A percentile compares a stretch with the other conserved stretches of the same genome.
phyloP scores from a whole-genome alignment of 805 yeast genomes.

The Hanseniaspora lindneri region DNA sequence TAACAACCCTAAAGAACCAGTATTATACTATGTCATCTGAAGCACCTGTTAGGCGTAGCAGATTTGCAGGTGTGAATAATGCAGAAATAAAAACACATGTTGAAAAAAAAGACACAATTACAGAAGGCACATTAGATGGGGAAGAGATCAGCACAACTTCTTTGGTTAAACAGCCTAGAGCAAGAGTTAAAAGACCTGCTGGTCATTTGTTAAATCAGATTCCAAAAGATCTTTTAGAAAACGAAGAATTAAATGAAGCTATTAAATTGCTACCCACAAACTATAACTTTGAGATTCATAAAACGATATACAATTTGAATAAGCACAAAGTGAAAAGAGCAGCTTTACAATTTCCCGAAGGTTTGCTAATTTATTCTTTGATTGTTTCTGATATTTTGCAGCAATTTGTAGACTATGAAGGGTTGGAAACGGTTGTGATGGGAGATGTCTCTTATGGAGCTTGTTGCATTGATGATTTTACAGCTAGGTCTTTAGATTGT shows the following conservation, averaged over 20 bases:
- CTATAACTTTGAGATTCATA: slow-evolving; percentile 91
- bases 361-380: slow-evolving; percentile 74
- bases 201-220: slow-evolving; percentile 52
- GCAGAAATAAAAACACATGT: slow-evolving; percentile 16
- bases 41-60: slow-evolving; percentile 28
- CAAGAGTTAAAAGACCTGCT: slow-evolving; percentile 40
- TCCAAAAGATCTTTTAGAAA: slow-evolving; percentile 72
- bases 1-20: not conserved
- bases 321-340: slow-evolving; percentile 68
- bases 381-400: slow-evolving; percentile 84
- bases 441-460: slow-evolving; percentile 99
- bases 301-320: slow-evolving; percentile 84
- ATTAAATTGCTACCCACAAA: slow-evolving; percentile 72
- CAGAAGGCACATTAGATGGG: slow-evolving; percentile 21
- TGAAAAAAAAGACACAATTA: not conserved
- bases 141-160: slow-evolving; percentile 24
- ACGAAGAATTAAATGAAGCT: slow-evolving; percentile 73
- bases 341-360: slow-evolving; percentile 96
- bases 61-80: slow-evolving; percentile 51
- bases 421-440: slow-evolving; percentile 81
- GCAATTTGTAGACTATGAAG: slow-evolving; percentile 53
- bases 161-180: slow-evolving; percentile 24
- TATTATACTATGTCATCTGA: not conserved
- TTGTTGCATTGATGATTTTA: slow-evolving; percentile 92
- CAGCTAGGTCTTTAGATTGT: slow-evolving; percentile 86